Conservation (phyloP, 1,139 yeast species). For the Geotrichum cucujoidarum region DNA sequence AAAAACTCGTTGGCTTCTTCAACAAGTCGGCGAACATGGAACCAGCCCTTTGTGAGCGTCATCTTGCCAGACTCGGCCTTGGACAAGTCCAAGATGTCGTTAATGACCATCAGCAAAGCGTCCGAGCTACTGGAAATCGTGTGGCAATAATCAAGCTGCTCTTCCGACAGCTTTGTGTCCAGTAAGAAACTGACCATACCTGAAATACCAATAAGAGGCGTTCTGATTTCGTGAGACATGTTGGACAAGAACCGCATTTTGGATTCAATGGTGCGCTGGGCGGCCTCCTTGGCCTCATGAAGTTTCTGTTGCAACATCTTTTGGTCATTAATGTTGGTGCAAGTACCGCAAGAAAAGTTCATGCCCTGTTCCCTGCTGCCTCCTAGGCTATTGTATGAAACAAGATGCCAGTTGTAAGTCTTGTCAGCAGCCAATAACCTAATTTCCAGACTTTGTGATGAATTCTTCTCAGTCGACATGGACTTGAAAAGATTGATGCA, state of each 20-base stretch:
- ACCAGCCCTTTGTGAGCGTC: constrained; percentile 74
- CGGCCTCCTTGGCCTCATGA: constrained; percentile 82
- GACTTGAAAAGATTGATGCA: constrained; percentile 25
- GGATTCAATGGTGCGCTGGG: constrained; percentile 91
- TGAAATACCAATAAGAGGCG: constrained; percentile 86
- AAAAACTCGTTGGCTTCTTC: constrained; percentile 76
- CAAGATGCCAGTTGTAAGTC: constrained; percentile 35
- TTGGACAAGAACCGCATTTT: constrained; percentile 88
- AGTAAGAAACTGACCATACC: constrained; percentile 94
- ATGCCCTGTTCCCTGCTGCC: constrained; percentile 10
- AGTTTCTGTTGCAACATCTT: constrained; percentile 50
- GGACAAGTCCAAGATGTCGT: constrained; percentile 75
- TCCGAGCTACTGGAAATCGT: constrained; percentile 76
- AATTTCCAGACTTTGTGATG: constrained; percentile 27
- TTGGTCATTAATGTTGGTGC: constrained; percentile 36
- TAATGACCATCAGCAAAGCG: constrained; percentile 69
- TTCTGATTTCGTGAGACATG: constrained; percentile 71
- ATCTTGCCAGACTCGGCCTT: constrained; percentile 81
- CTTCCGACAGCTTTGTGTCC: constrained; percentile 72
- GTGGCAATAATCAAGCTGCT: constrained; percentile 76
- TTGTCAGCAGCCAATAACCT: constrained; percentile 29
- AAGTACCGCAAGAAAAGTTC: constrained; percentile 34
- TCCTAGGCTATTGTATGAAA: constrained; percentile 30
- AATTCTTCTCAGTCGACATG: constrained; percentile 13
- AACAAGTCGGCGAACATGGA: constrained; percentile 67